Conservation (phyloP, 1,284 basidiomycete genomes). For the Athelia sp. region DNA sequence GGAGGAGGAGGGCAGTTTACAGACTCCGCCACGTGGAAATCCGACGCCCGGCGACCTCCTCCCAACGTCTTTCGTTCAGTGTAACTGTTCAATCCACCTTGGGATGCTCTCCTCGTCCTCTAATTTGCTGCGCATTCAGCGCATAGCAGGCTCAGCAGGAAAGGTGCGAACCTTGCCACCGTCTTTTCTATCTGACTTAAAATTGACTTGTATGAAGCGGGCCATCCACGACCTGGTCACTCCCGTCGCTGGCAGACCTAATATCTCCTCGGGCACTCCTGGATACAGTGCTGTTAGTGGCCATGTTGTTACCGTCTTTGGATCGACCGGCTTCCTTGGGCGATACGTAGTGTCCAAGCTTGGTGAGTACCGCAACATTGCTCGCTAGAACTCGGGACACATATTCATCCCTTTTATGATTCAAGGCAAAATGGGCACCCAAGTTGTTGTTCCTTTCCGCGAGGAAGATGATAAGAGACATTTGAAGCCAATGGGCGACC, state of each 20-base stretch:
- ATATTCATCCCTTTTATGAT: slow-evolving; percentile 8
- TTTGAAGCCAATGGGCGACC: slow-evolving; percentile 91
- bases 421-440: slow-evolving; percentile 85
- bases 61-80: neutral
- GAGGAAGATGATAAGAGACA: slow-evolving; percentile 94
- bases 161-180: slow-evolving; percentile 34
- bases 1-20: no score
- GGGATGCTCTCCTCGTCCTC: slow-evolving; percentile 43
- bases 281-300: slow-evolving; percentile 87
- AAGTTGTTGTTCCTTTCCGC: slow-evolving; percentile 93
- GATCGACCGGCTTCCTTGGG: slow-evolving; percentile 93
- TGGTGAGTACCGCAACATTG: slow-evolving; percentile 43
- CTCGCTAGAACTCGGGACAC: slow-evolving; percentile 5
- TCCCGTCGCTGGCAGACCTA: slow-evolving; percentile 54
- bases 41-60: neutral
- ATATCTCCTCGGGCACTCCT: slow-evolving; percentile 72
- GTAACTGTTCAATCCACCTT: slow-evolving; percentile 14
- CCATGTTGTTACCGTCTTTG: slow-evolving; percentile 95
- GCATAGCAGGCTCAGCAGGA: slow-evolving; percentile 33
- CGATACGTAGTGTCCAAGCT: slow-evolving; percentile 93
- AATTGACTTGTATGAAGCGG: slow-evolving; percentile 38
- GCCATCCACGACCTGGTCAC: slow-evolving; percentile 65
- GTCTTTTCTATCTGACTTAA: neutral
- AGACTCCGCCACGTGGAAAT: no score
- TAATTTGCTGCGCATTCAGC: slow-evolving; percentile 46